Evolutionary conservation across 1,284 basidiomycete genomes (phyloP).

Genomic region (Pholiota adiposa): DNA sequence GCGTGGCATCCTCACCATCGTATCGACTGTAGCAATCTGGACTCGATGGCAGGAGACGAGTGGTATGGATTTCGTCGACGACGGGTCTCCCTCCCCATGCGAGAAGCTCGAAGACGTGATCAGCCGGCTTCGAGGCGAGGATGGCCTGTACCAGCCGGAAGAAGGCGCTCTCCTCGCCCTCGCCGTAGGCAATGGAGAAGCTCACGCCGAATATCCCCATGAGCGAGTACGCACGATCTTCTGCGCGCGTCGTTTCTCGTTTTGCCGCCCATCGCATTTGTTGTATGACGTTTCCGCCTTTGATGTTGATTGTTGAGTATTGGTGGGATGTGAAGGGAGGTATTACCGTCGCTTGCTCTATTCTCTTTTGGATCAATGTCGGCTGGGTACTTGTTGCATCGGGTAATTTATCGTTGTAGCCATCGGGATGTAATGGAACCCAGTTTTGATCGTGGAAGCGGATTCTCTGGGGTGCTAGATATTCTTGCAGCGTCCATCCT

Average conservation of each 20-base stretch:
- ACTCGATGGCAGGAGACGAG: slow-evolving; percentile 12
- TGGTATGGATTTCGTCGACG: slow-evolving; percentile 2
- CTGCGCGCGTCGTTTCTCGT: slow-evolving; percentile 10
- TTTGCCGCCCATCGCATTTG: slow-evolving; percentile 16
- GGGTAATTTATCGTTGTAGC: slow-evolving; percentile 14
- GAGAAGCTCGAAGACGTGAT: slow-evolving; percentile 11
- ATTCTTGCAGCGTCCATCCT: slow-evolving; percentile 17
- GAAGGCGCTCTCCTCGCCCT: slow-evolving; percentile 14
- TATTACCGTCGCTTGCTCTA: slow-evolving; percentile 2
- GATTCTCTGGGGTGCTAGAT: slow-evolving; percentile 8
- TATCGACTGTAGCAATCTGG: slow-evolving; percentile 11
- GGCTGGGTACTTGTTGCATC: neutral
- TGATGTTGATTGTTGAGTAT: neutral
- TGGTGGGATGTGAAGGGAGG: neutral
- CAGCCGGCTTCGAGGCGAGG: slow-evolving; percentile 6
- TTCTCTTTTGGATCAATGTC: neutral
- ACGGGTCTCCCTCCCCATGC: slow-evolving; percentile 14
- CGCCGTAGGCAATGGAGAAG: slow-evolving; percentile 18
- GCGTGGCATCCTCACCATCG: neutral
- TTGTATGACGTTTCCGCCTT: neutral
- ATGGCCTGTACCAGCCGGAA: slow-evolving; percentile 14
- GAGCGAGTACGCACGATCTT: slow-evolving; percentile 15
- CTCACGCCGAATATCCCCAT: slow-evolving; percentile 18
- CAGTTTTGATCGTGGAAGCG: slow-evolving; percentile 8
- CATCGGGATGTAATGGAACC: neutral